A percentile compares a stretch with the other conserved stretches of the same genome.
phyloP scores from a whole-genome alignment of 768 basidiomycete genomes.

The Stropharia rugosoannulata region DNA sequence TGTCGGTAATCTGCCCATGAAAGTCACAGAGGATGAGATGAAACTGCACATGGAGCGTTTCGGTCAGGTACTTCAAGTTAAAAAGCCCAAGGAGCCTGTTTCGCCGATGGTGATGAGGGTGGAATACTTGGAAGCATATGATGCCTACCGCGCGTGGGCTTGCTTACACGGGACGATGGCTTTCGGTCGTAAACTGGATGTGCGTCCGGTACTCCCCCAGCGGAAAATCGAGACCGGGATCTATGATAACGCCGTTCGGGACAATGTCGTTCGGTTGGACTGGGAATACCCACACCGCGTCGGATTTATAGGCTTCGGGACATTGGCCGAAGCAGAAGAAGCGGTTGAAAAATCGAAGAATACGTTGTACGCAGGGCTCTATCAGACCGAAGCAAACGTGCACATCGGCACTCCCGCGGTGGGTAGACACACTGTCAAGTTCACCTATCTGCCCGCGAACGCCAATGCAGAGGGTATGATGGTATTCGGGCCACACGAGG shows the following conservation, averaged over 20 bases:
- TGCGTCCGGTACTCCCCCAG: conserved; percentile 43
- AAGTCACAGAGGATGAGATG: conserved; percentile 33
- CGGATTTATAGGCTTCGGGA: conserved; percentile 65
- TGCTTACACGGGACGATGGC: conserved; percentile 46
- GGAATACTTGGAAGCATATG: conserved; percentile 44
- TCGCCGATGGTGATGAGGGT: conserved; percentile 35
- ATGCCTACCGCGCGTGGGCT: conserved; percentile 53
- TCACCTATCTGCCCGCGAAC: conserved; percentile 51
- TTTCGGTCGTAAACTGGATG: conserved; percentile 38
- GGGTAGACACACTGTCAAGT: conserved; percentile 58
- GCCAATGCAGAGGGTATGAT: conserved; percentile 39
- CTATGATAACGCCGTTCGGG: conserved; percentile 51
- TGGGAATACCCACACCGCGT: conserved; percentile 59
- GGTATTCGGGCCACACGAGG: conserved; percentile 45
- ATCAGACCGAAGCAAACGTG: conserved; percentile 43
- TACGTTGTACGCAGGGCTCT: conserved; percentile 31
- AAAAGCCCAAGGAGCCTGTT: conserved; percentile 17
- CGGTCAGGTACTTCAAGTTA: conserved; percentile 44
- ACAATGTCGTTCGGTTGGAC: conserved; percentile 46
- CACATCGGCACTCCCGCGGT: conserved; percentile 61
- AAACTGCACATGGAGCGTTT: conserved; percentile 38
- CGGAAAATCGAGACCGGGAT: conserved; percentile 36
- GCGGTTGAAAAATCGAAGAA: conserved; percentile 46
- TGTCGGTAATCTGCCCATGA: conserved; percentile 47
- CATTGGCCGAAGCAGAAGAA: conserved; percentile 42